Base-by-base conservation (phyloP, 2,329 filamentous ascomycete genomes). In the Mycosphaerella sp. region DNA sequence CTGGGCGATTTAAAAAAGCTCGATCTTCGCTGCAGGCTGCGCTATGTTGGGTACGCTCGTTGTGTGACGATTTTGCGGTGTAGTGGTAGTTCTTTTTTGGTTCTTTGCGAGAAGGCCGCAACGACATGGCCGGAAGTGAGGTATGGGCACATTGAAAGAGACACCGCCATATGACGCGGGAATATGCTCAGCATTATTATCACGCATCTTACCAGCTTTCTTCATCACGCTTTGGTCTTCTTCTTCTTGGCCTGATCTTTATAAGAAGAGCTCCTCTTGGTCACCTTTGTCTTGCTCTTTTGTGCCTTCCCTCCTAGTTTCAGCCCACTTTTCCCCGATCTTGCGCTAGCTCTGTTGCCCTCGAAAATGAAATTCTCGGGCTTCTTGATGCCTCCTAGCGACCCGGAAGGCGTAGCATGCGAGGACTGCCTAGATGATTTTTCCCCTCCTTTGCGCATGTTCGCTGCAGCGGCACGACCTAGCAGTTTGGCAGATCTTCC, bases 291-390 rank as follows among this genome's bases (percentile, higher is more conserved):
- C 59, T 69, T 71, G 55, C 68, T 69, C 54, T 68, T 67, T 56
- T 73, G 73, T 3, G 36, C 16, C 55, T 61, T 36, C 61, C 80
- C 80, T 9, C 78, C 77, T 32, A 78, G 72, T 63, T 80, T 80
- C 51, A 79, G 65, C 16, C 84, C 84, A 36, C 80, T 80, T 62
- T 76, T 82, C 4, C 79, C 84, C 54, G 84, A 80, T 51, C 77
- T 84, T 28, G 77, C 72, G 49, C 79, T 87, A 8, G 87, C 87
- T 48, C 88, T 78, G 57, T 85, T 82, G 0, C 88, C 88, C 68
- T 94, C 88, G 62, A 91, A 90, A n/a, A 90, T 79, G 56, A 90
- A 80, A 13, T 76, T 74, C 68, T 89, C 85, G 0, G 85, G 84
- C 1, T 78, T 76, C 69, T 80, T 77, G 56, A 75, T 71, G 9